A percentile compares a stretch with the other conserved stretches of the same genome.
phyloP scores from a whole-genome alignment of 768 basidiomycete species.

The Leccinellum rugosiceps region DNA sequence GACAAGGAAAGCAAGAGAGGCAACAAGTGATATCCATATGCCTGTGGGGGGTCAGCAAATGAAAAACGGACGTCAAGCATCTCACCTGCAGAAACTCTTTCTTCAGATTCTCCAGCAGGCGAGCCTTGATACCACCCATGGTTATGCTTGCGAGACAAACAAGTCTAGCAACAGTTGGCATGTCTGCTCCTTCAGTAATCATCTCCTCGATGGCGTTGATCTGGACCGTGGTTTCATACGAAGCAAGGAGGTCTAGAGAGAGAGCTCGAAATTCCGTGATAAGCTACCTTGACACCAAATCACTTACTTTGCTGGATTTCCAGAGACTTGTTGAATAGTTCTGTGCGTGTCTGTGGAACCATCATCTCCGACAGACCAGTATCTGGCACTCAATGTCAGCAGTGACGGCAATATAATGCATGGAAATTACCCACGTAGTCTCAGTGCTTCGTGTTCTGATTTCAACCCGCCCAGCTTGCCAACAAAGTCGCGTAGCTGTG shows the following conservation, averaged over 20 bases:
- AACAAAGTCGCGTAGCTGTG: constrained; percentile 92
- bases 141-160: constrained; percentile 86
- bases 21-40: constrained; percentile 73
- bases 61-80: not conserved
- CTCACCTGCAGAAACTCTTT: constrained; percentile 83
- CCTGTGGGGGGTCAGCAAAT: constrained; percentile 35
- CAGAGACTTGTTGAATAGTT: constrained; percentile 85
- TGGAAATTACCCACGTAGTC: constrained; percentile 64
- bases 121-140: constrained; percentile 81
- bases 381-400: constrained; percentile 47
- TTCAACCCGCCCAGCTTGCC: constrained; percentile 92
- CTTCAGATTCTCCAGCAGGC: constrained; percentile 83
- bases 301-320: constrained; percentile 92
- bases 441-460: constrained; percentile 83
- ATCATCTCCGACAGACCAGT: constrained; percentile 93
- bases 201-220: constrained; percentile 87
- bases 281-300: constrained; percentile 1
- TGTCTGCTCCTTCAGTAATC: constrained; percentile 81
- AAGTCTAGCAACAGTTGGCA: constrained; percentile 74
- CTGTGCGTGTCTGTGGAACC: constrained; percentile 77
- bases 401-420: not conserved
- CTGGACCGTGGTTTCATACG: constrained; percentile 80
- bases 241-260: constrained; percentile 81
- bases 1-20: constrained; percentile 66
- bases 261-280: constrained; percentile 4